Evolutionary conservation across 1,139 yeast species (phyloP).

Genomic region (Magnusiomyces suaveolens): DNA sequence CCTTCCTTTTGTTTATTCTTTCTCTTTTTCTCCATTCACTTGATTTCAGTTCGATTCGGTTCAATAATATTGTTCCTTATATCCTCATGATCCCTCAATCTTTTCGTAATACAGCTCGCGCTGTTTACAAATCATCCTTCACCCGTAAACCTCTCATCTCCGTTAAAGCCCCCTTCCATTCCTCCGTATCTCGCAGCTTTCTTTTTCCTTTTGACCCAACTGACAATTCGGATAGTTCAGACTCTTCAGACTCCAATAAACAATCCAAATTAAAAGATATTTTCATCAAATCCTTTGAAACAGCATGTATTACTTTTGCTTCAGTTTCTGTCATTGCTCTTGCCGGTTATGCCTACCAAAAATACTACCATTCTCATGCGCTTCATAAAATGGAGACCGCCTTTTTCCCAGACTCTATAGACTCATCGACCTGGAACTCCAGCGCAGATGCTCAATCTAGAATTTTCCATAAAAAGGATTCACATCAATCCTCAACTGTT

Average conservation of each 20-base stretch:
- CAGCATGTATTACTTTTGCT: slow-evolving; percentile 68
- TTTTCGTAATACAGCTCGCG: too few relatives aligned
- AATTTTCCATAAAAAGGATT: not conserved
- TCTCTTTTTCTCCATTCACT: too few relatives aligned
- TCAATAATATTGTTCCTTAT: too few relatives aligned
- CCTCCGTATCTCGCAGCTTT: not conserved
- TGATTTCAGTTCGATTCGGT: too few relatives aligned
- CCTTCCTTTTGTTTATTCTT: too few relatives aligned
- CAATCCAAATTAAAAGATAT: slow-evolving; percentile 22
- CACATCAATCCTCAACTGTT: too few relatives aligned
- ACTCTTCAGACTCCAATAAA: not conserved
- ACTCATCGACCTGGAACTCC: not conserved
- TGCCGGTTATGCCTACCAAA: slow-evolving; percentile 65
- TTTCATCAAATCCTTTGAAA: slow-evolving; percentile 50
- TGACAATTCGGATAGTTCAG: not conserved
- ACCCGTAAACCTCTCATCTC: too few relatives aligned
- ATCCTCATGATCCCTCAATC: too few relatives aligned
- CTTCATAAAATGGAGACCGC: slow-evolving; percentile 56
- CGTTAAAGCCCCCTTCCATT: too few relatives aligned
- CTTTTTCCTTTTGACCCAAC: not conserved
- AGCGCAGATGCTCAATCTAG: not conserved
- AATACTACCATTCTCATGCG: slow-evolving; percentile 50
- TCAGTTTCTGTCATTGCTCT: slow-evolving; percentile 60
- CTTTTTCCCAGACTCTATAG: slow-evolving; percentile 43
- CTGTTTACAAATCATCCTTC: too few relatives aligned